These are phyloP conservation scores for Eleusine indica DNA, from an alignment of 176 grass and related monocot species.

Conservation along the genomic window DNA sequence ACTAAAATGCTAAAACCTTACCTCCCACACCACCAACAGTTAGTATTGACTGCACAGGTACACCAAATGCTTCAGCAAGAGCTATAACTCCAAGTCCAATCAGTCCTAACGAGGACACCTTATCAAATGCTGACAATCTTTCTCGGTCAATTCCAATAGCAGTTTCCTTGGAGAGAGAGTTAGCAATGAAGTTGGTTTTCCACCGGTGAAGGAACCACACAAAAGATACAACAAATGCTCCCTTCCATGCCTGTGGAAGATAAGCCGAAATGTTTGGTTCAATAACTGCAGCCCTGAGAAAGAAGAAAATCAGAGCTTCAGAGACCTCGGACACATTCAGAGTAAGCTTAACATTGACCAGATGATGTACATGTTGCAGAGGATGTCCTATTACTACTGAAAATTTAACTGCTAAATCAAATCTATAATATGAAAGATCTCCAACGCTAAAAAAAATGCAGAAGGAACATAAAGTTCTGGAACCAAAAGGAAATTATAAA, in stretches of 20 bases:
- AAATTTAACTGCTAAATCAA: neutral
- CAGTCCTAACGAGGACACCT: conserved; percentile 63
- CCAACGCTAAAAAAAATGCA: neutral
- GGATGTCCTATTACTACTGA: neutral
- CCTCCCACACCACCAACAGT: conserved; percentile 86
- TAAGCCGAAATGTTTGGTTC: conserved; percentile 48
- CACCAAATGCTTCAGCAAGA: conserved; percentile 67
- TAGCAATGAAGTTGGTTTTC: conserved; percentile 64
- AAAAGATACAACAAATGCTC: conserved; percentile 56
- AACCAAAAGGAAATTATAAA: neutral
- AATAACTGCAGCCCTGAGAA: conserved; percentile 54
- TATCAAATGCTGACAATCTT: conserved; percentile 68
- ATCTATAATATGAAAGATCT: neutral
- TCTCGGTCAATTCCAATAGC: conserved; percentile 41
- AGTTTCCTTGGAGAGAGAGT: conserved; percentile 31
- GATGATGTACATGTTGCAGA: neutral
- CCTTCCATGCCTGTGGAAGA: conserved; percentile 60
- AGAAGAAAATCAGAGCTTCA: conserved; percentile 30
- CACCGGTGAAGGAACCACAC: conserved; percentile 79
- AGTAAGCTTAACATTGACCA: neutral
- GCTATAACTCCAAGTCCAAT: conserved; percentile 66
- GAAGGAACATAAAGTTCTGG: neutral
- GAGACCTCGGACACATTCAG: neutral
- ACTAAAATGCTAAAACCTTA: conserved; percentile 28
- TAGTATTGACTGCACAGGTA: conserved; percentile 72